Evolutionary conservation across 1,284 basidiomycete species (phyloP).

Genomic region (Pseudozyma hubeiensis): DNA sequence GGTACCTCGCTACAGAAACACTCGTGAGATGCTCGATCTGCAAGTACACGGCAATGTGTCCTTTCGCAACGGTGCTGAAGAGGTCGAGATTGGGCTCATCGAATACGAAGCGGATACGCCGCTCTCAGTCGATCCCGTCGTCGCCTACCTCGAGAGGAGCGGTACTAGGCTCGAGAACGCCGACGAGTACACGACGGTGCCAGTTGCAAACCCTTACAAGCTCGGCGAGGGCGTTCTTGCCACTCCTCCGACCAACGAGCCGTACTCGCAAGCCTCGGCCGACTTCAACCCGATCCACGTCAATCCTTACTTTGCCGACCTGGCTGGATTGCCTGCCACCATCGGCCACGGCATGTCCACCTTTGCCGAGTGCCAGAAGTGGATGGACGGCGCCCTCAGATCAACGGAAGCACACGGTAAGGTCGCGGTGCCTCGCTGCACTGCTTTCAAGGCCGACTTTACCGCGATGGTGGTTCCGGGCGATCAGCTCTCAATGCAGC

Average conservation of each 20-base stretch:
- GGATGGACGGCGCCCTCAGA: constrained; percentile 75
- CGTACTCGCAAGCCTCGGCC: constrained; percentile 93
- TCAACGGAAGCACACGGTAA: constrained; percentile 74
- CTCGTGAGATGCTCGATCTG: constrained; percentile 73
- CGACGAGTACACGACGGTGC: constrained; percentile 72
- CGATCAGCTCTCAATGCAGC: constrained; percentile 85
- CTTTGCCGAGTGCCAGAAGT: constrained; percentile 6
- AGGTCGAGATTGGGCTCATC: constrained; percentile 25
- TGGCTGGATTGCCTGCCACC: constrained; percentile 90
- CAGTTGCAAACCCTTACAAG: constrained; percentile 75
- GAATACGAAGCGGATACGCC: constrained; percentile 36
- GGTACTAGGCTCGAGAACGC: constrained; percentile 77
- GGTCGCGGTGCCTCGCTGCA: neutral
- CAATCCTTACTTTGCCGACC: constrained; percentile 97
- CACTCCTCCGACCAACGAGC: constrained; percentile 77
- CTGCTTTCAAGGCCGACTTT: constrained; percentile 72
- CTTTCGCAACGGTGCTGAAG: constrained; percentile 13
- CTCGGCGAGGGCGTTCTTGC: constrained; percentile 13
- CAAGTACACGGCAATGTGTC: constrained; percentile 1
- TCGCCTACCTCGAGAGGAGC: constrained; percentile 89
- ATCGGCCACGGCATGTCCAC: constrained; percentile 92
- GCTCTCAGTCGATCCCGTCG: constrained; percentile 80
- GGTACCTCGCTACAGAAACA: constrained; percentile 88
- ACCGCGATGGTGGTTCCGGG: constrained; percentile 96
- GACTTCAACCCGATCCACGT: constrained; percentile 97